Evolutionary conservation across 148 eudicot species (phyloP).

Genomic region (Camellia lanceoleosa): DNA sequence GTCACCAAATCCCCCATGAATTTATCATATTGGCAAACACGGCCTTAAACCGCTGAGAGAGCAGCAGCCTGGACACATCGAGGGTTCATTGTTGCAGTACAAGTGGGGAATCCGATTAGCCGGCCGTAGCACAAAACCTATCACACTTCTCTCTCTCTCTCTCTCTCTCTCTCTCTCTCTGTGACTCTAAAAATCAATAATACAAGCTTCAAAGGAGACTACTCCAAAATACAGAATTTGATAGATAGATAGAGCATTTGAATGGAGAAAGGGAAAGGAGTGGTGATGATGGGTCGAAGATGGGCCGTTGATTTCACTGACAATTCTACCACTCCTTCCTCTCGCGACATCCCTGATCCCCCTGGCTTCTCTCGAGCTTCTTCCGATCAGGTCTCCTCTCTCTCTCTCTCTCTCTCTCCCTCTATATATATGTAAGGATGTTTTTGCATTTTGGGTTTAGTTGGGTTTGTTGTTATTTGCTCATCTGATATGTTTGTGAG

Average conservation of each 20-base stretch:
- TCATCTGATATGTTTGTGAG: neutral
- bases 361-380: constrained; percentile 81
- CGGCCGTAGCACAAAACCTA: no score
- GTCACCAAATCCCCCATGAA: no score
- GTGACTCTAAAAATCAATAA: no score
- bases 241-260: neutral
- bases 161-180: no score
- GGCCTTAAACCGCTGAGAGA: no score
- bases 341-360: constrained; percentile 86
- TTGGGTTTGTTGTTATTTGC: neutral
- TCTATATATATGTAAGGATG: neutral
- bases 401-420: no score
- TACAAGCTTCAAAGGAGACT: neutral
- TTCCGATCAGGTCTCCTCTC: constrained; percentile 52
- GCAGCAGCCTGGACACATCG: no score
- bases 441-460: neutral
- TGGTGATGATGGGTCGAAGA: constrained; percentile 44
- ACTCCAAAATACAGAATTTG: neutral
- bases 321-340: constrained; percentile 58
- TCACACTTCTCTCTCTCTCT: no score
- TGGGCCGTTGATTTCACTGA: constrained; percentile 92
- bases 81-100: no score
- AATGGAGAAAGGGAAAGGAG: constrained; percentile 80
- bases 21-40: no score
- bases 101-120: no score